phyloP scores from a whole-genome alignment of 2,329 filamentous ascomycete species.

The Alternaria infectoria region DNA sequence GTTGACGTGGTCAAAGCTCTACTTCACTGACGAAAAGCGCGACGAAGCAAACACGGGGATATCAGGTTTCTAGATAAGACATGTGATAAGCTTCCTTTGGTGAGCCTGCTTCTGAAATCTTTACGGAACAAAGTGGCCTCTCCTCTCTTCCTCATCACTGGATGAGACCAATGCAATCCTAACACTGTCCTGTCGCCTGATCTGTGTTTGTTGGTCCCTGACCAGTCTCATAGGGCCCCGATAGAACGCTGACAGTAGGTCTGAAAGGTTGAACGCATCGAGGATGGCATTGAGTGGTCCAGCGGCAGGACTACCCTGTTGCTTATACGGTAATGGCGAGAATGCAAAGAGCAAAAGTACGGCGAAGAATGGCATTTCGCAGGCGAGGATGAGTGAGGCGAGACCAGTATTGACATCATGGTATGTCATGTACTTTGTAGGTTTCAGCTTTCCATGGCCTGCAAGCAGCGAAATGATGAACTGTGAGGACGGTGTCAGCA shows the following conservation, averaged over 20 bases:
- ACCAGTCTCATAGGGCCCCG: conserved; percentile 41
- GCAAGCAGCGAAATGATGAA: conserved; percentile 41
- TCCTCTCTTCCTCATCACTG: background rate
- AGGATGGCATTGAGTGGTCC: conserved; percentile 29
- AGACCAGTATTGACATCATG: conserved; percentile 37
- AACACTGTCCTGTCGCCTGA: conserved; percentile 28
- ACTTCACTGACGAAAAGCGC: background rate
- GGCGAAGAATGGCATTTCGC: conserved; percentile 44
- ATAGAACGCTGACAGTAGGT: conserved; percentile 35
- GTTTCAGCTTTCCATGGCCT: conserved; percentile 26
- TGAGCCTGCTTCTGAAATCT: too few relatives aligned
- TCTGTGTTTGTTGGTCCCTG: conserved; percentile 33
- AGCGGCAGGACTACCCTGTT: conserved; percentile 15
- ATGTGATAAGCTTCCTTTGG: background rate
- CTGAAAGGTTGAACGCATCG: conserved; percentile 37
- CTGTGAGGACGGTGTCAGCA: conserved; percentile 2
- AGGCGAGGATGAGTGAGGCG: conserved; percentile 35
- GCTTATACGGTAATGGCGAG: conserved; percentile 30
- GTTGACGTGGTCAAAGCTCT: background rate
- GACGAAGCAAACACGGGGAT: background rate
- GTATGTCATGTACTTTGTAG: conserved; percentile 37
- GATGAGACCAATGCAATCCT: conserved; percentile 1
- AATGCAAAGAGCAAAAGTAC: conserved; percentile 36
- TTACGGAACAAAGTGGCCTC: background rate
- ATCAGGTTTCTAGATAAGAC: background rate